These are phyloP conservation scores for Pythium insidiosum DNA, from an alignment of 352 stramenopile genomes.

Conservation along the genomic window DNA sequence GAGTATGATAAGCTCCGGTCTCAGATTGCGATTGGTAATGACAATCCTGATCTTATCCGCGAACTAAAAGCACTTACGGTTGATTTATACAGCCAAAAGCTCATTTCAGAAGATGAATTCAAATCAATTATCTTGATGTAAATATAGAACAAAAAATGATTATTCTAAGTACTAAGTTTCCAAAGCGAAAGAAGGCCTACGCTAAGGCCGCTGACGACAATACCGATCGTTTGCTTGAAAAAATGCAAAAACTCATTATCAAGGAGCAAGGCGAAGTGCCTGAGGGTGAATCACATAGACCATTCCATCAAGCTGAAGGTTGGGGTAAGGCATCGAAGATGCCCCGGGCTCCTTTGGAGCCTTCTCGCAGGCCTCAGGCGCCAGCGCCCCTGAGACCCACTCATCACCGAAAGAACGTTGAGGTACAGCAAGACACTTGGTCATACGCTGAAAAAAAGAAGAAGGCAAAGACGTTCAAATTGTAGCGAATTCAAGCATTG, in stretches of 20 bases:
- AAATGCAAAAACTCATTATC: background rate
- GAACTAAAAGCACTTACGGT: conserved; percentile 4
- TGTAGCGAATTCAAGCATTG: too few species aligned
- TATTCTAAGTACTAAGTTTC: background rate
- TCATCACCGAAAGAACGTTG: too few species aligned
- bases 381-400: too few species aligned
- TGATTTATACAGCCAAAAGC: conserved; percentile 6
- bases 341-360: too few species aligned
- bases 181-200: background rate
- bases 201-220: background rate
- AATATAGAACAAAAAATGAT: background rate
- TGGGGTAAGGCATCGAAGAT: too few species aligned
- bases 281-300: too few species aligned
- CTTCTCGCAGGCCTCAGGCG: too few species aligned
- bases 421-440: too few species aligned
- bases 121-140: conserved; percentile 4
- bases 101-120: conserved; percentile 5
- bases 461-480: too few species aligned
- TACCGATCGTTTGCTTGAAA: background rate
- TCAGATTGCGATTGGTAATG: conserved; percentile 4
- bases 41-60: conserved; percentile 4
- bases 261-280: background rate
- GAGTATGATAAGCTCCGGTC: conserved; percentile 7
- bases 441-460: too few species aligned
- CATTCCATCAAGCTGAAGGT: too few species aligned